Conservation (phyloP, 192 early-diverging fungal species). For the Phycomyces nitens region DNA sequence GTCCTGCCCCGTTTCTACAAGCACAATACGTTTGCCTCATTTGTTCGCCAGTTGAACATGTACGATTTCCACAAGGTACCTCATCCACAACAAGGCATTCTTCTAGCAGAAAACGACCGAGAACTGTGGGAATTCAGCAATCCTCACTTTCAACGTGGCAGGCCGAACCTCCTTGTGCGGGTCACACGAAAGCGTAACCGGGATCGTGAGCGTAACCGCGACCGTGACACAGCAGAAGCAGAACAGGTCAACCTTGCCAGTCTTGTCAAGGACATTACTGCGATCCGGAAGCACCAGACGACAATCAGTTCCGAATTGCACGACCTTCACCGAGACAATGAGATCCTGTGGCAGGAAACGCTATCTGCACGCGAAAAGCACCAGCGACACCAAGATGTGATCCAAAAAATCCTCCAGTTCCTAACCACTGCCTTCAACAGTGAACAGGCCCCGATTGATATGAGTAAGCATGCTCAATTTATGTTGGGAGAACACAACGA, state of each 20-base stretch:
- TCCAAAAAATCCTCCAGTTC: constrained; percentile 92
- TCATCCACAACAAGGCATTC: constrained; percentile 87
- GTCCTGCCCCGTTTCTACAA: constrained; percentile 87
- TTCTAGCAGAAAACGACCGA: constrained; percentile 67
- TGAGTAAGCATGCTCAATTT: constrained; percentile 17
- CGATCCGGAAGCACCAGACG: constrained; percentile 87
- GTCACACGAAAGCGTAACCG: constrained; percentile 72
- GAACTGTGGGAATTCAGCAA: constrained; percentile 95
- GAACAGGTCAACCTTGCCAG: constrained; percentile 45
- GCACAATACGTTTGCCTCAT: constrained; percentile 87
- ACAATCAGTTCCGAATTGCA: constrained; percentile 85
- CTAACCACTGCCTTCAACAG: constrained; percentile 80
- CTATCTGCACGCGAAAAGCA: constrained; percentile 70
- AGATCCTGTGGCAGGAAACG: constrained; percentile 85
- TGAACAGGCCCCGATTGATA: constrained; percentile 32
- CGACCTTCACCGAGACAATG: constrained; percentile 84
- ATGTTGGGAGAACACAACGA: constrained; percentile 11
- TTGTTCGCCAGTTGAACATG: constrained; percentile 92
- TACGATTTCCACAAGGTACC: constrained; percentile 98
- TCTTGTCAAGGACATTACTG: constrained; percentile 74
- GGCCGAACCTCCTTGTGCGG: constrained; percentile 84
- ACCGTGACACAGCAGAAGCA: constrained; percentile 36
- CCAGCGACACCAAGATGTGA: constrained; percentile 84
- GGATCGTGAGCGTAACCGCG: constrained; percentile 40
- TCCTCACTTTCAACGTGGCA: constrained; percentile 81